phyloP scores from a whole-genome alignment of 1,284 basidiomycete species.

The Ceraceosorus guamensis region DNA sequence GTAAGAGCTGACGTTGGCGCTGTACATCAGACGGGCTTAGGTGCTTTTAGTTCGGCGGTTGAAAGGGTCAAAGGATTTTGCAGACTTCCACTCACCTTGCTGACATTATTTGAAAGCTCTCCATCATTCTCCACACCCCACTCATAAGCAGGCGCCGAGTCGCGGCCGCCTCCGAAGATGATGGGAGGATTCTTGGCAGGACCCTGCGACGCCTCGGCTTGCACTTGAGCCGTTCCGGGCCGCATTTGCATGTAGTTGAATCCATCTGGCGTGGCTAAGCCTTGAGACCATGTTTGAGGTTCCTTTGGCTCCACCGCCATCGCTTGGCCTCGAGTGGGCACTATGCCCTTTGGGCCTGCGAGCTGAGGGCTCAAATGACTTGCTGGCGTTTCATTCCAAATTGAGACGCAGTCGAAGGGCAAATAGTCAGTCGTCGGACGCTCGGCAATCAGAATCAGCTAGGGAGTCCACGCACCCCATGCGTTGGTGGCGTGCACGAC shows the following conservation, averaged over 20 bases:
- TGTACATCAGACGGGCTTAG: neutral
- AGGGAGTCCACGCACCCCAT: constrained; percentile 50
- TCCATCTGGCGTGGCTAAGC: constrained; percentile 50
- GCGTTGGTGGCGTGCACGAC: constrained; percentile 74
- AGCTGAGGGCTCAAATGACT: constrained; percentile 63
- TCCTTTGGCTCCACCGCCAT: constrained; percentile 57
- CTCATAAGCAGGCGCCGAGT: constrained; percentile 54
- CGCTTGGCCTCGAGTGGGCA: constrained; percentile 68
- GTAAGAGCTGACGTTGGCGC: constrained; percentile 1
- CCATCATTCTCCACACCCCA: constrained; percentile 61
- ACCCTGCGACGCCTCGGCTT: constrained; percentile 1
- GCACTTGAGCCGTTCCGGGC: constrained; percentile 43
- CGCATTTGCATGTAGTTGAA: constrained; percentile 76
- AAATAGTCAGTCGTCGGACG: neutral
- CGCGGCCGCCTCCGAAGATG: constrained; percentile 67
- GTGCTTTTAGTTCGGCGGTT: too few relatives aligned
- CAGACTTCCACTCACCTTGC: constrained; percentile 35
- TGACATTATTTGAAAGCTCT: constrained; percentile 53
- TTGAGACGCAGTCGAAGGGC: neutral
- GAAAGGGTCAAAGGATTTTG: too few relatives aligned
- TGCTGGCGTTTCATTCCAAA: constrained; percentile 22
- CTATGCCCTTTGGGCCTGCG: constrained; percentile 54
- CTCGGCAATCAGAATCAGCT: too few relatives aligned
- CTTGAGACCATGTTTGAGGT: constrained; percentile 15
- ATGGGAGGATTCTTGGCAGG: constrained; percentile 55